Base-by-base conservation (phyloP, 371 early-diverging fungal species). In the Quaeritorhiza haematococci region DNA sequence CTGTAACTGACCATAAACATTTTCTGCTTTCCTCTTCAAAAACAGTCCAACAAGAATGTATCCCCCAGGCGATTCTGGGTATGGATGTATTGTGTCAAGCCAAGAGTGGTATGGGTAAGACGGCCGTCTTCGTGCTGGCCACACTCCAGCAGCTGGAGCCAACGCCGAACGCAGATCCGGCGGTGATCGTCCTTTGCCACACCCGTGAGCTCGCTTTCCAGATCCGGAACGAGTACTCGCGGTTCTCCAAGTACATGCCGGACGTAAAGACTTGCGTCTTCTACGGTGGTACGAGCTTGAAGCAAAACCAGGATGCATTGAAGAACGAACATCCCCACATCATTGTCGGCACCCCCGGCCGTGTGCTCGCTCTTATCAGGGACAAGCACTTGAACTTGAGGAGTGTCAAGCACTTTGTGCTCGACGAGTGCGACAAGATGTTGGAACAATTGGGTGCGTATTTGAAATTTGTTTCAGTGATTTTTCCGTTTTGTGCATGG, bases 381-480 rank as follows among this genome's bases (percentile, higher is more conserved):
- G 93, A 92, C 29, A 87, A 87, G 71, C 60, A 73, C 24, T 75
- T 98, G 52, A 86, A 84, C 59, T 73, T 97, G 49, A 71, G 73
- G 38, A 85, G 82, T 53, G 81, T 98, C 60, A 94, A 92, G 84
- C 91, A 90, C 81, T 95, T 99, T 75, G 93, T 99, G 21, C 78
- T 99, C 28, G 99, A 99, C 71, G 99, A 99, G 79, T 98, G 98
- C 74, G 99, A 99, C 79, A 93, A 96, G 79, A 90, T 96, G 85
- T 71, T 98, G 45, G 94, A 94, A 45, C 77, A 84, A 42, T 70
- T 90, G 38, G 91, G 92, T 92, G 84, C 73, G 85, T 75, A 44
- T n/a, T n/a, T n/a, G n/a, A n/a, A n/a, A n/a, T n/a, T n/a, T n/a
- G 45, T 17, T 47, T 41, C 41, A 29, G 28, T 19, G 23, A 13